Evolutionary conservation across 345 rosid species (phyloP), one percentile per base, ranked within the genome.

Genomic region (Zanthoxylum bungeanum): DNA sequence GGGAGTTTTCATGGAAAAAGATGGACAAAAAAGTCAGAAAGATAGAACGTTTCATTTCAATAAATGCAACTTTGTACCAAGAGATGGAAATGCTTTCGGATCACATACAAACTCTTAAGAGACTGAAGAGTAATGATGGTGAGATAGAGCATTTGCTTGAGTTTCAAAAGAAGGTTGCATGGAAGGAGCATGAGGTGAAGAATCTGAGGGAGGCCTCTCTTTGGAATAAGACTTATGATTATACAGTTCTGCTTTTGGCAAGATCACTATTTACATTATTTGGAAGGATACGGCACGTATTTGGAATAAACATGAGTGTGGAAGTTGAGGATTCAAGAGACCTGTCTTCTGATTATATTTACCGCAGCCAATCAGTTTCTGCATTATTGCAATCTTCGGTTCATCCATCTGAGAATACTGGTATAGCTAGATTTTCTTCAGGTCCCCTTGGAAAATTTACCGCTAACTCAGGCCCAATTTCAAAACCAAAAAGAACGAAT

Each of bases 131-230:
- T 42, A 77, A 80, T 73, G 91, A 87, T 42, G 78, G 83, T 16
- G 90, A 84, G 36, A 85, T 86, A 4, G 91, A 84, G 31, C 88
- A 71, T 83, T 70, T 89, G 40, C 74, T 81, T 59, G 93, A 92
- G 63, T 88, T 74, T 78, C 87, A 88, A 73, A 92, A 88, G 78
- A 91, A 92, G 78, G 88, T 89, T 21, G 76, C 75, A 7, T 89
- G 94, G 98, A 95, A 95, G 86, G 86, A 72, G 73, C 98, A 88
- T 0, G 96, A 92, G 78, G 93, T 95, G 62, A 95, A 82, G 87
- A 85, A 64, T 77, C 69, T 95, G 77, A 84, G 78, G 78, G 91
- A 83, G 64, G 80, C 73, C 11, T 95, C 99, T 28, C 90, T 95
- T 59, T 95, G 99, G 99, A 91, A 82, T 76, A 91, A 79, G 78